Evolutionary conservation across 495 filamentous ascomycete genomes (phyloP).

Genomic region (Hypoxylon lienhwacheense): DNA sequence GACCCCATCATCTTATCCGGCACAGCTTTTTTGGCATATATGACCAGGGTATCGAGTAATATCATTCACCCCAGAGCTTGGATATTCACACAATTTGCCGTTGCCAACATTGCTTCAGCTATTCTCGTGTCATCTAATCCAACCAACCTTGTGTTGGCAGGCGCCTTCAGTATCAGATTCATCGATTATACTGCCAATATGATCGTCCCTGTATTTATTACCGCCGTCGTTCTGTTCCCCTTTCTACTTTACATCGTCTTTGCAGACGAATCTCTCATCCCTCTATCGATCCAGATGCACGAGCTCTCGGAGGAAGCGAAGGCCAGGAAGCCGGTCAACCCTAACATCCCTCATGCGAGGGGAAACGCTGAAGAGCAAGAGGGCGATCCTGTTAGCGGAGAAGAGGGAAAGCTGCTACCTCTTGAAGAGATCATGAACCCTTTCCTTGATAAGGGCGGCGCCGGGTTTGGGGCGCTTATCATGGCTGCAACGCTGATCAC

Average conservation of each 20-base stretch:
- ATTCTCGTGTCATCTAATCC: slow-evolving; percentile 72
- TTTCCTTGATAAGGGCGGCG: slow-evolving; percentile 64
- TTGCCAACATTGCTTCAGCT: slow-evolving; percentile 68
- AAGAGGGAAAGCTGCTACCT: slow-evolving; percentile 56
- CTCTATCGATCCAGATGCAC: slow-evolving; percentile 64
- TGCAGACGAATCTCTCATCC: slow-evolving; percentile 61
- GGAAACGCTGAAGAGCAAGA: slow-evolving; percentile 59
- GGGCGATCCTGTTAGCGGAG: slow-evolving; percentile 45
- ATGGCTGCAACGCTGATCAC: slow-evolving; percentile 64
- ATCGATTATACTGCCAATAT: slow-evolving; percentile 69
- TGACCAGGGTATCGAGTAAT: slow-evolving; percentile 69
- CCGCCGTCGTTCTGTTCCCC: slow-evolving; percentile 64
- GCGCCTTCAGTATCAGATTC: slow-evolving; percentile 67
- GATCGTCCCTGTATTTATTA: slow-evolving; percentile 66
- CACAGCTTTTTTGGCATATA: slow-evolving; percentile 70
- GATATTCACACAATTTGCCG: slow-evolving; percentile 68
- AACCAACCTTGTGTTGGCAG: slow-evolving; percentile 70
- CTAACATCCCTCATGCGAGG: slow-evolving; percentile 64
- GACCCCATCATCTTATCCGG: slow-evolving; percentile 71
- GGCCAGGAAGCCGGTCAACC: slow-evolving; percentile 60
- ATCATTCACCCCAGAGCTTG: slow-evolving; percentile 66
- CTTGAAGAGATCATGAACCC: slow-evolving; percentile 73
- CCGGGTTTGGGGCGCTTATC: slow-evolving; percentile 59
- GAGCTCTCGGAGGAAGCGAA: slow-evolving; percentile 60
- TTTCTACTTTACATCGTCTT: slow-evolving; percentile 67